These are phyloP conservation scores for Gentiana dahurica DNA, from an alignment of 257 asterid species.

Conservation along the genomic window DNA sequence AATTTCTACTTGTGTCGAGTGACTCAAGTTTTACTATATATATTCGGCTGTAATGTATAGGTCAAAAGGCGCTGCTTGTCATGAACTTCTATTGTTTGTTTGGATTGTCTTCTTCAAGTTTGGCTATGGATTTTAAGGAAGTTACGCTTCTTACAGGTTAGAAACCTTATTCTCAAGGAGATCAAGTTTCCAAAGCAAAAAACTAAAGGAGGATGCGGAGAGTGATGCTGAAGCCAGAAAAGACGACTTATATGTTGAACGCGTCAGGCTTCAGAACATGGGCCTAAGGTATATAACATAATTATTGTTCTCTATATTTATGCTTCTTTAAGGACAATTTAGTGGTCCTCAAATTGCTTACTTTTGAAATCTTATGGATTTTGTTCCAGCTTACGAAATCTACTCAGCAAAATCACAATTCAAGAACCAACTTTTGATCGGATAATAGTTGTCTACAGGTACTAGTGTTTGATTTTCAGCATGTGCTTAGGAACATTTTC, in stretches of 20 bases:
- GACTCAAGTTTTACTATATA: no score
- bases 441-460: conserved; percentile 98
- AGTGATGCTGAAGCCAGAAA: conserved; percentile 29
- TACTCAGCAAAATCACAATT: conserved; percentile 58
- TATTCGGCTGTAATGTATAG: no score
- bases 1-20: no score
- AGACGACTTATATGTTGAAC: conserved; percentile 66
- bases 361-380: background rate
- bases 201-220: conserved; percentile 44
- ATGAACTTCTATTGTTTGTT: no score
- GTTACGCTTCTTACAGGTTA: conserved; percentile 29
- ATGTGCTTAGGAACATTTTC: no score
- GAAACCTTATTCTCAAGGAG: conserved; percentile 51
- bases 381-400: conserved; percentile 59
- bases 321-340: no score
- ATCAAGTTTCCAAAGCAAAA: conserved; percentile 28
- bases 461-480: conserved; percentile 15
- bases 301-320: no score
- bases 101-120: background rate
- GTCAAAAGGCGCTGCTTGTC: no score
- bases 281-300: conserved; percentile 48
- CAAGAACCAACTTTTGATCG: conserved; percentile 98
- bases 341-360: no score
- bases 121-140: background rate
- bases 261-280: conserved; percentile 84